These are phyloP conservation scores for Apiotrichum sp. DNA, from an alignment of 1,284 basidiomycete species.

Conservation along the genomic window DNA sequence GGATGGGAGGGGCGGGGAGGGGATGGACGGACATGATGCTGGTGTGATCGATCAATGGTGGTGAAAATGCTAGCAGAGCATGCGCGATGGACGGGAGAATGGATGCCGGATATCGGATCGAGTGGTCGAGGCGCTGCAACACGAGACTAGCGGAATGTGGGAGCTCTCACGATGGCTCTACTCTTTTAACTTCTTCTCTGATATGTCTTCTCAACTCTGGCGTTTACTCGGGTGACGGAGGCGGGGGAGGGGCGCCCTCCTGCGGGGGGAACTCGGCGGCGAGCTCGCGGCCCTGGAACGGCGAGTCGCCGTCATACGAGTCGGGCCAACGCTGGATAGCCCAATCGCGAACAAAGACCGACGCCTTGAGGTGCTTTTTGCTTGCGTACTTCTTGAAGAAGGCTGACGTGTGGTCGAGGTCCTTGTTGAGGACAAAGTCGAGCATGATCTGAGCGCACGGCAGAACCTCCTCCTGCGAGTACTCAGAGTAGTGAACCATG, in stretches of 20 bases:
- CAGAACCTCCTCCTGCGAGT: conserved; percentile 74
- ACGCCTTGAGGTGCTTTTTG: conserved; percentile 82
- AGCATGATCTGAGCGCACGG: conserved; percentile 89
- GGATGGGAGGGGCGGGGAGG: too few relatives aligned
- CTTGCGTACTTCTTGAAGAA: conserved; percentile 60
- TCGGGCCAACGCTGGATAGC: conserved; percentile 40
- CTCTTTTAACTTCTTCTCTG: too few relatives aligned
- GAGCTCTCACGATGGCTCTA: too few relatives aligned
- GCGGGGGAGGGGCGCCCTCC: conserved; percentile 6
- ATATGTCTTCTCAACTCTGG: too few relatives aligned
- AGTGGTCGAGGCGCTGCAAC: too few relatives aligned
- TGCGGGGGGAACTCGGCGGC: conserved; percentile 12
- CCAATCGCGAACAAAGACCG: conserved; percentile 51
- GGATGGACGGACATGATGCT: too few relatives aligned
- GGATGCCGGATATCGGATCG: too few relatives aligned
- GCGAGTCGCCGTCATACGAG: conserved; percentile 14
- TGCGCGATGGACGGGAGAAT: too few relatives aligned
- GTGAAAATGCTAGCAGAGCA: too few relatives aligned
- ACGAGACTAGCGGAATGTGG: too few relatives aligned
- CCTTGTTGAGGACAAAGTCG: conserved; percentile 75
- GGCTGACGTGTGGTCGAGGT: conserved; percentile 57
- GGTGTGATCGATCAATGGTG: too few relatives aligned
- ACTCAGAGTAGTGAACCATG: conserved; percentile 85
- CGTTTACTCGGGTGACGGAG: not conserved
- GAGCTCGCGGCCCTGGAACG: conserved; percentile 24